A percentile compares a stretch with the other conserved stretches of the same genome.
Conservation (phyloP, 345 rosid species). For the Sonneratia caseolaris region DNA sequence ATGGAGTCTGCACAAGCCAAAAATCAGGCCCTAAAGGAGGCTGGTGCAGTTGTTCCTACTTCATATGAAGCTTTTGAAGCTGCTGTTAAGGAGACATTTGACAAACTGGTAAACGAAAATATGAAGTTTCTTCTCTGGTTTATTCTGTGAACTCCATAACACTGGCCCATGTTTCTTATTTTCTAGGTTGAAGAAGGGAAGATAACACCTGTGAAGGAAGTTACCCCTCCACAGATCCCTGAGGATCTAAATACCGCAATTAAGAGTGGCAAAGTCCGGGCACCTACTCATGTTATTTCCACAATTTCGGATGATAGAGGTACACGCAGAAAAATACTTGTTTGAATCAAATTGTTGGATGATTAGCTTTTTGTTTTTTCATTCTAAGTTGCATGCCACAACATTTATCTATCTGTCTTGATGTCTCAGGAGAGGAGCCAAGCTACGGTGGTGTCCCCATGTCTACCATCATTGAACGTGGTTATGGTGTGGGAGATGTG, state of each 20-base stretch:
- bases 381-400: neutral
- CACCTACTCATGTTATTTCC: conserved; percentile 93
- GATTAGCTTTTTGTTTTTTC: neutral
- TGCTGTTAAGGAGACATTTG: conserved; percentile 78
- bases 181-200: conserved; percentile 69
- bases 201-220: conserved; percentile 66
- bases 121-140: neutral
- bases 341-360: neutral
- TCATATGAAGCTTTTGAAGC: conserved; percentile 81
- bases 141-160: neutral
- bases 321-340: conserved; percentile 12
- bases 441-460: conserved; percentile 97
- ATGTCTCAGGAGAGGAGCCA: conserved; percentile 76
- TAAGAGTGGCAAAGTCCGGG: conserved; percentile 95
- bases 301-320: conserved; percentile 98
- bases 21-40: conserved; percentile 86
- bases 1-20: conserved; percentile 99
- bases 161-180: conserved; percentile 1
- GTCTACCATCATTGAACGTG: conserved; percentile 90
- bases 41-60: conserved; percentile 92
- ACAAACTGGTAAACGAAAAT: conserved; percentile 45
- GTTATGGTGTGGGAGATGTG: conserved; percentile 92
- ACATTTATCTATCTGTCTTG: neutral
- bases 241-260: conserved; percentile 92
- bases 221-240: conserved; percentile 84